phyloP scores from a whole-genome alignment of 106 monocot species.

The Dioscorea dumetorum region DNA sequence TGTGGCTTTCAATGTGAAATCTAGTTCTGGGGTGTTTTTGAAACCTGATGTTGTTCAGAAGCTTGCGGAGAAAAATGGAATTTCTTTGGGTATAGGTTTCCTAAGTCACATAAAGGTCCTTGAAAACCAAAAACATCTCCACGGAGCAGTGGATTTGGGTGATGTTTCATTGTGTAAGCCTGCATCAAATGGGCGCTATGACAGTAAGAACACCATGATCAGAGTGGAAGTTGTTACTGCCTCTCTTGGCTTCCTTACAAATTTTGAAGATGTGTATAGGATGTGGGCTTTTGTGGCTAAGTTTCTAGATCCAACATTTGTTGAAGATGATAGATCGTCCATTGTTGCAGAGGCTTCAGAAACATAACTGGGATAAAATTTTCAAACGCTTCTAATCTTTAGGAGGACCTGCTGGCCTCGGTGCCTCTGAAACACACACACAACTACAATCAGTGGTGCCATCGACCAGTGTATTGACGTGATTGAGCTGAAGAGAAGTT shows the following conservation, averaged over 20 bases:
- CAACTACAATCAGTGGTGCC: no score
- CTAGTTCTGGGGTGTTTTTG: conserved; percentile 33
- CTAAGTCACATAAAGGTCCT: conserved; percentile 60
- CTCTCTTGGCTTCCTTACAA: conserved; percentile 92
- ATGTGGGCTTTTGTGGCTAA: conserved; percentile 92
- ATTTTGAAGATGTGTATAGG: conserved; percentile 94
- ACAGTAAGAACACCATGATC: conserved; percentile 33
- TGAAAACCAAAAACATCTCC: conserved; percentile 36
- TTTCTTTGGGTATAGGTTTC: conserved; percentile 78
- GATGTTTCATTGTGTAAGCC: conserved; percentile 35
- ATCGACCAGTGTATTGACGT: no score
- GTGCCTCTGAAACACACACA: no score
- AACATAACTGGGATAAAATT: conserved; percentile 4
- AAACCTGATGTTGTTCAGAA: conserved; percentile 80
- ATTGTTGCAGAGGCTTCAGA: conserved; percentile 47
- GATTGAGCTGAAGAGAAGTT: no score
- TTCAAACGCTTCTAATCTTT: no score
- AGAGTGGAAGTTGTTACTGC: conserved; percentile 85
- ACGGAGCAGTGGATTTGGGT: conserved; percentile 20
- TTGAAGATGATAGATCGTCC: conserved; percentile 44
- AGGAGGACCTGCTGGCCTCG: no score
- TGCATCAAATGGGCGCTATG: conserved; percentile 31
- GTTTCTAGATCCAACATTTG: conserved; percentile 75
- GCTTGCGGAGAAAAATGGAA: conserved; percentile 76
- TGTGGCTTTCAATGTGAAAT: conserved; percentile 87